Base-by-base conservation (phyloP, 331 rosid genomes). In the Spiraea crenata region DNA sequence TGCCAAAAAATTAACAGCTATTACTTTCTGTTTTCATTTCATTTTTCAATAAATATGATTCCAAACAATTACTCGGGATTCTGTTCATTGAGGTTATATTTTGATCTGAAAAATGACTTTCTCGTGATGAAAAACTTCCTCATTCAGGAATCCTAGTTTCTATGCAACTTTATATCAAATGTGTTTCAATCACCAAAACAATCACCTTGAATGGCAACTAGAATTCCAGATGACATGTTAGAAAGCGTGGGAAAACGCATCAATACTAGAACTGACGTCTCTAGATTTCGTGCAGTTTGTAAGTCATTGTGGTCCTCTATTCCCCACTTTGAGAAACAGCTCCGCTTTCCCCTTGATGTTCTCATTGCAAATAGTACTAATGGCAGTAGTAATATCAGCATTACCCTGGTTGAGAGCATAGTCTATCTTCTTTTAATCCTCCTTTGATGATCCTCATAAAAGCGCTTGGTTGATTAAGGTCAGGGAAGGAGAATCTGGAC, bases 231-330 rank as follows among this genome's bases (percentile, higher is more conserved):
- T 10, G 74, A 42, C 1, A 7, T 42, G 34, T 13, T 25, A 25
- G 42, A 42, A 31, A 55, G 9, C 3, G 34, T 70, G 13, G 10
- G 16, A 9, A 45, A 42, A 9, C 25, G 48, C 55, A 42, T 42
- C 37, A 44, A 15, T 65, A 49, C 17, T 3, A 9, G 9, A 7
- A 39, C 49, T 9, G 50, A 62, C 4, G 55, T 70, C 16, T 25
- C 55, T 44, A 48, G 48, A 46, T 69, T 56, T n/a, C 54, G 74
- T 2, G 62, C 64, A 1, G 74, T 69, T 16, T 42, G 44, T 42
- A 48, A 5, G 31, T 69, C 42, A 8, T 56, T 64, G 45, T n/a
- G 55, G n/a, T 56, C 64, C 38, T 14, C 11, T 8, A 25, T 56
- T 56, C 55, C 50, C 39, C 62, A 42, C 38, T 56, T 25, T 15